Base-by-base conservation (phyloP, 2,329 filamentous ascomycete genomes). In the Thielaviopsis musarum region DNA sequence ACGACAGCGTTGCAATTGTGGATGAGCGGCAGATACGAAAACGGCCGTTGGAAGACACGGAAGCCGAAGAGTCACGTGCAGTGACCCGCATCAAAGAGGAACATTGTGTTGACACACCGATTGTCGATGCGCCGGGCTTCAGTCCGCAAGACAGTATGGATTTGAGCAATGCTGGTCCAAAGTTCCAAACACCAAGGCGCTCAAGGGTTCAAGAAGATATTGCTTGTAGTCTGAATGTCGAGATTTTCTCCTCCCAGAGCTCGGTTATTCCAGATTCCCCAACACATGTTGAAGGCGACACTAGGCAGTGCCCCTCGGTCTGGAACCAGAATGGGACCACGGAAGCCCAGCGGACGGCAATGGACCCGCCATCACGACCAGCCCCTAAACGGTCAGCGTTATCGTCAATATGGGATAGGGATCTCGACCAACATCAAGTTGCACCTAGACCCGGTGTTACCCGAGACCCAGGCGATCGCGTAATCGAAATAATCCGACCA, bases 211-310 rank as follows among this genome's bases (percentile, higher is more conserved):
- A 34, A 9, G 59, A 61, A 6, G 26, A 54, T 53, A 12, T 52
- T 21, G 56, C 45, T 30, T 61, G 56, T 21, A 61, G 59, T 22
- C 53, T 61, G 5, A 45, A 53, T 56, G 59, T 61, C 6, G 52
- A 61, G 48, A 19, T 58, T 13, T 56, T 48, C 26, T 59, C 56
- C 5, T 61, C 59, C 17, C 59, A 61, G 48, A 12, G 45, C 17
- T 52, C 57, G 2, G 57, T 58, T 13, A 59, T 61, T 19, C 59
- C 59, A n/a, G 59, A 61, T 30, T 61, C 59, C 2, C 59, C 59
- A 48, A 45, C 38, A 45, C 38, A 15, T 7, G 38, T 3, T n/a
- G 38, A 2, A n/a, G 38, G 5, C 10, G 17, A 45, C 5, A n/a
- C 38, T 10, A 7, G 13, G 10, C 38, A 45, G 13, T 2, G 17